Conservation (phyloP, 495 filamentous ascomycete genomes). For the Lasiosphaeris hirsuta region DNA sequence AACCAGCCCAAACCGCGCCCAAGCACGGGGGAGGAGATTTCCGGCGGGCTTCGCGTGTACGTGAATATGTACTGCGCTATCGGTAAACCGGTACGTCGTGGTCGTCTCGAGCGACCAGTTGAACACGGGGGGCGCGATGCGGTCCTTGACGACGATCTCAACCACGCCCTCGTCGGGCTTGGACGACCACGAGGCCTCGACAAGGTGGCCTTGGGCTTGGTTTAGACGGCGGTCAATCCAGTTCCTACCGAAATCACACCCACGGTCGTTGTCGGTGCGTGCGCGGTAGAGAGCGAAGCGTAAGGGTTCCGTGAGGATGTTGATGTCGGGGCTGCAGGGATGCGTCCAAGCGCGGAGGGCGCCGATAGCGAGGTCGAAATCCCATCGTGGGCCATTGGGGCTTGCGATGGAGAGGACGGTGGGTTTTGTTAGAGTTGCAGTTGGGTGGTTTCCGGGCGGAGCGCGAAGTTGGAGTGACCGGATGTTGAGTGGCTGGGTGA, state of each 20-base stretch:
- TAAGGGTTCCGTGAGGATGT: slow-evolving; percentile 45
- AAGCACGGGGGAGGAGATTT: slow-evolving; percentile 45
- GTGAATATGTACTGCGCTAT: slow-evolving; percentile 41
- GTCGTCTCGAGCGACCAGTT: slow-evolving; percentile 57
- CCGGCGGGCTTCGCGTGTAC: slow-evolving; percentile 40
- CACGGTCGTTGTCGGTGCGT: slow-evolving; percentile 63
- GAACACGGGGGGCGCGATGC: slow-evolving; percentile 57
- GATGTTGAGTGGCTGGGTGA: slow-evolving; percentile 25
- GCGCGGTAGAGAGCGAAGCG: slow-evolving; percentile 49
- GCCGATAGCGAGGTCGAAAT: slow-evolving; percentile 42
- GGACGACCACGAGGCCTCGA: slow-evolving; percentile 39
- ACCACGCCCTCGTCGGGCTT: slow-evolving; percentile 24
- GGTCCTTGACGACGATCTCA: slow-evolving; percentile 41
- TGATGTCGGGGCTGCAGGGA: slow-evolving; percentile 12
- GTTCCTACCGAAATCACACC: slow-evolving; percentile 41
- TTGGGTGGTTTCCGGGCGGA: not conserved
- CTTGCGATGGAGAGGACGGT: slow-evolving; percentile 29
- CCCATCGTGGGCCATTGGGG: slow-evolving; percentile 30
- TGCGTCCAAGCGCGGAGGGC: slow-evolving; percentile 37
- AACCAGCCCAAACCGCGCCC: slow-evolving; percentile 59
- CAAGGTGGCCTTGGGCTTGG: slow-evolving; percentile 44
- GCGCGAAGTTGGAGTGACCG: not conserved
- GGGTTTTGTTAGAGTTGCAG: not conserved
- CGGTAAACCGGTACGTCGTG: slow-evolving; percentile 51
- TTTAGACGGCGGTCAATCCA: slow-evolving; percentile 41